Conservation (phyloP, 1,284 basidiomycete genomes). For the Cronartium ribicola region DNA sequence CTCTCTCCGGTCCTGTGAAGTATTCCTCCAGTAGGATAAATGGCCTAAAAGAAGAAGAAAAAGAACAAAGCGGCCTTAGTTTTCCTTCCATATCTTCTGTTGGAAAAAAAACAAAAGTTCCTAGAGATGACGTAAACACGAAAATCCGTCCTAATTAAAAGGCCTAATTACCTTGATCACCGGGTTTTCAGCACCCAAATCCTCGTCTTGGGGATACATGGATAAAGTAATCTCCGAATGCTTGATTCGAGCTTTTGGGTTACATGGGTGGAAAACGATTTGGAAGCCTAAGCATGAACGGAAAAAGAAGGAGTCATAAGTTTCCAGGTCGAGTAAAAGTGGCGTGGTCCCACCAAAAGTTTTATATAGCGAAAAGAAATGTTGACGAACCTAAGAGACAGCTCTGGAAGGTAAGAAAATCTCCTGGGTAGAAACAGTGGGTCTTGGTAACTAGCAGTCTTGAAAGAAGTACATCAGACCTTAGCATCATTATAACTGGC, state of each 20-base stretch:
- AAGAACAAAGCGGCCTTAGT: not conserved
- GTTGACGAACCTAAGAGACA: slow-evolving; percentile 34
- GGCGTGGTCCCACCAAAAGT: too few relatives aligned
- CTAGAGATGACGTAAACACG: not conserved
- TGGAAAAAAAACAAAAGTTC: not conserved
- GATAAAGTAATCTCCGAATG: slow-evolving; percentile 41
- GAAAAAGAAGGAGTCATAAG: too few relatives aligned
- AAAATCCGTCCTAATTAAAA: not conserved
- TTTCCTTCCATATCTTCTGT: not conserved
- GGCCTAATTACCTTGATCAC: slow-evolving; percentile 35
- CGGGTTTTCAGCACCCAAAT: slow-evolving; percentile 14
- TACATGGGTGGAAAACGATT: slow-evolving; percentile 38
- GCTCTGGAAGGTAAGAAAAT: slow-evolving; percentile 40
- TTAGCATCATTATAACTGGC: not conserved
- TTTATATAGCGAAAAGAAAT: not conserved
- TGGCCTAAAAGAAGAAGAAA: slow-evolving; percentile 22
- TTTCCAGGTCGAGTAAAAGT: too few relatives aligned
- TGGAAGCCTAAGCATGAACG: slow-evolving; percentile 28
- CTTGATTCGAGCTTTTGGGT: slow-evolving; percentile 42
- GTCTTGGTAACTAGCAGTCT: slow-evolving; percentile 41
- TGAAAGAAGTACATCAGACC: not conserved
- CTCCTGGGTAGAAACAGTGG: slow-evolving; percentile 39
- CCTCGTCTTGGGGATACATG: slow-evolving; percentile 11
- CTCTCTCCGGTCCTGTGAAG: slow-evolving; percentile 39
- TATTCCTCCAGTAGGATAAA: slow-evolving; percentile 40